Evolutionary conservation across 208 protist genomes (phyloP), one percentile per base, ranked within the genome.

Genomic region (Wallacemonas sp.): DNA sequence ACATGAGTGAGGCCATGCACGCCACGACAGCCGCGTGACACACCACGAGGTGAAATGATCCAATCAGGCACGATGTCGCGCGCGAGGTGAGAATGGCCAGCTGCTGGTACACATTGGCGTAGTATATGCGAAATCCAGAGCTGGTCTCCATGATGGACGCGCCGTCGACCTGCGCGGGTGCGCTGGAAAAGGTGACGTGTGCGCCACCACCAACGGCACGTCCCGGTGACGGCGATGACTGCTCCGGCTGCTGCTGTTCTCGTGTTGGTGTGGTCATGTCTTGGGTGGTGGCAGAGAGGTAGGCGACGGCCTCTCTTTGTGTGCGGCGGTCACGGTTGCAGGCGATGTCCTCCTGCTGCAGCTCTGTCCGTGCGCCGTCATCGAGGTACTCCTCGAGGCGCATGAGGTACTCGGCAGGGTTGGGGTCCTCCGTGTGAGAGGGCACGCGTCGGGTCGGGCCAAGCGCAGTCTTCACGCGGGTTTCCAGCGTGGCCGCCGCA

Each of bases 361-460:
- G 62, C 41, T 91, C 75, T 49, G 66, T 64, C 2, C 90, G 90
- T n/a, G 80, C 74, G 27, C 46, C 51, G 64, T 92, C 83, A 51
- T 92, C 86, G 14, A 96, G 60, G 55, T 83, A 62, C 62, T 93
- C 87, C 54, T 96, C 88, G 9, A 96, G 51, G 64, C 89, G 91
- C 84, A 96, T 91, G 15, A 96, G 66, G 63, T 91, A 92, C 73
- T 96, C 88, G 22, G 89, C 87, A 17, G 77, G 79, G 69, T 96
- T 96, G 61, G 65, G 65, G 70, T 93, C 64, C 4, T 81, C 62
- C 15, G 62, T 42, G 55, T 53, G 64, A 15, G 56, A 49, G 8
- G 86, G 89, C 22, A 92, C 65, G 31, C 61, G 34, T 2, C 68
- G 64, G 11, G 63, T 77, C 51, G 64, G 62, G 22, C 79, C 86